Evolutionary conservation across 1,139 yeast genomes (phyloP).

Genomic region (Pichia sp.): DNA sequence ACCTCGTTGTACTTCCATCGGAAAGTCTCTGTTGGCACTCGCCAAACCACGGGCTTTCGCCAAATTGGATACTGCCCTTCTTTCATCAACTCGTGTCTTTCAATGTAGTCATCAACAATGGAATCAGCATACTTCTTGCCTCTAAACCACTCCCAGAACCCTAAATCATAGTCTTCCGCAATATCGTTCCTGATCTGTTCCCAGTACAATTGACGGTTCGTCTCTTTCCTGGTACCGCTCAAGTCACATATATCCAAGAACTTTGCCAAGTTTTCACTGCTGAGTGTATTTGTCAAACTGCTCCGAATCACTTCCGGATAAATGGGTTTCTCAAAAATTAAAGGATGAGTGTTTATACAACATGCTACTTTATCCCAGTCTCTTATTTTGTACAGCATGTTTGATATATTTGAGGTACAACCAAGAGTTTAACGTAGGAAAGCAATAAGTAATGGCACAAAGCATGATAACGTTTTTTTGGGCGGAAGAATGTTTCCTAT

Average conservation of each 20-base stretch:
- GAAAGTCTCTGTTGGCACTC: slow-evolving; percentile 7
- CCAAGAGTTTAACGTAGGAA: neutral
- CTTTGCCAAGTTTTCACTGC: slow-evolving; percentile 3
- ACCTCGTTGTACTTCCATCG: slow-evolving; percentile 10
- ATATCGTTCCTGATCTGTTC: slow-evolving; percentile 4
- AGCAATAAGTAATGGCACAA: neutral
- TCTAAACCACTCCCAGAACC: slow-evolving; percentile 3
- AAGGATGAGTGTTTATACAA: slow-evolving; percentile 6
- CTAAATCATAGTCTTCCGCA: neutral
- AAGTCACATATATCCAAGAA: slow-evolving; percentile 10
- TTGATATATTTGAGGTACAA: no score
- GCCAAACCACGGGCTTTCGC: slow-evolving; percentile 8
- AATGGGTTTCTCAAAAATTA: slow-evolving; percentile 6
- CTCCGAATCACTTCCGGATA: neutral
- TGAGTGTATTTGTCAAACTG: neutral
- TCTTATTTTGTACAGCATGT: slow-evolving; percentile 3
- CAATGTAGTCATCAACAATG: slow-evolving; percentile 6
- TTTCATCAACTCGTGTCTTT: neutral
- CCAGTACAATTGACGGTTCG: slow-evolving; percentile 1
- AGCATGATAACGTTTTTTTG: no score
- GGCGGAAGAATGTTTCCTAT: no score
- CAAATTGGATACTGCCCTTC: slow-evolving; percentile 11
- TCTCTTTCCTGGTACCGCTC: slow-evolving; percentile 8
- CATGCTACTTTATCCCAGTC: slow-evolving; percentile 11
- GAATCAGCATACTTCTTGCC: slow-evolving; percentile 8